Percentiles rank a stretch among this genome's conserved stretches.
These are phyloP conservation scores for Thymus quinquecostatus DNA, from an alignment of 257 asterid genomes.

Conservation along the genomic window DNA sequence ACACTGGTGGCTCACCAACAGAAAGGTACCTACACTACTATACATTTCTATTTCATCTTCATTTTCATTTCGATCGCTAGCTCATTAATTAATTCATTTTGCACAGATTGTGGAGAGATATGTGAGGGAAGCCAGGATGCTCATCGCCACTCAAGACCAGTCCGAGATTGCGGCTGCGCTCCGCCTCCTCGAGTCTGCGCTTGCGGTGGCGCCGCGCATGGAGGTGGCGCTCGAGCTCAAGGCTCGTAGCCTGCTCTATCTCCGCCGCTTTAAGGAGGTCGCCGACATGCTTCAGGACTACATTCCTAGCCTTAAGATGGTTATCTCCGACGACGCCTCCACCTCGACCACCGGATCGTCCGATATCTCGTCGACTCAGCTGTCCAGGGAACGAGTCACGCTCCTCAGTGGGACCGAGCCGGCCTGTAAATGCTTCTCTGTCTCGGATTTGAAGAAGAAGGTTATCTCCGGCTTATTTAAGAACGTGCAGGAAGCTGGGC, in stretches of 20 bases:
- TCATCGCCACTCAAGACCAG: slow-evolving; percentile 68
- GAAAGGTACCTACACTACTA: slow-evolving; percentile 42
- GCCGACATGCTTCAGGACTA: slow-evolving; percentile 86
- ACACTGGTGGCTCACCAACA: slow-evolving; percentile 95
- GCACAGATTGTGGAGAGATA: slow-evolving; percentile 82
- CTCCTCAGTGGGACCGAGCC: slow-evolving; percentile 49
- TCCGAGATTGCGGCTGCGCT: slow-evolving; percentile 64
- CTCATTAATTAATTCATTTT: background rate
- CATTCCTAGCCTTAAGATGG: slow-evolving; percentile 73
- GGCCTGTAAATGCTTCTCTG: slow-evolving; percentile 70
- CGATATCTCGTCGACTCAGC: slow-evolving; percentile 67
- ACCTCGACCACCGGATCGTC: slow-evolving; percentile 59
- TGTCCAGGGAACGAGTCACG: slow-evolving; percentile 62
- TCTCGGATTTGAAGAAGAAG: slow-evolving; percentile 79
- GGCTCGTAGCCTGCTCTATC: slow-evolving; percentile 74
- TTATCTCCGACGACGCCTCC: slow-evolving; percentile 48
- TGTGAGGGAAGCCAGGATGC: slow-evolving; percentile 71
- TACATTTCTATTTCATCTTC: too few relatives aligned
- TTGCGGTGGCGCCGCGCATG: slow-evolving; percentile 70
- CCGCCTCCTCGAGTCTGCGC: slow-evolving; percentile 69
- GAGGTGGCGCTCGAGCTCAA: slow-evolving; percentile 79
- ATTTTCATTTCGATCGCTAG: too few relatives aligned
- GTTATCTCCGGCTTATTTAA: slow-evolving; percentile 67
- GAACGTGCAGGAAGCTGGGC: slow-evolving; percentile 66
- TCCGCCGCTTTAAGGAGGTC: slow-evolving; percentile 83